Percentiles rank a stretch among this genome's conserved stretches.
phyloP scores from a whole-genome alignment of 345 rosid species.

The Reutealis trisperma region DNA sequence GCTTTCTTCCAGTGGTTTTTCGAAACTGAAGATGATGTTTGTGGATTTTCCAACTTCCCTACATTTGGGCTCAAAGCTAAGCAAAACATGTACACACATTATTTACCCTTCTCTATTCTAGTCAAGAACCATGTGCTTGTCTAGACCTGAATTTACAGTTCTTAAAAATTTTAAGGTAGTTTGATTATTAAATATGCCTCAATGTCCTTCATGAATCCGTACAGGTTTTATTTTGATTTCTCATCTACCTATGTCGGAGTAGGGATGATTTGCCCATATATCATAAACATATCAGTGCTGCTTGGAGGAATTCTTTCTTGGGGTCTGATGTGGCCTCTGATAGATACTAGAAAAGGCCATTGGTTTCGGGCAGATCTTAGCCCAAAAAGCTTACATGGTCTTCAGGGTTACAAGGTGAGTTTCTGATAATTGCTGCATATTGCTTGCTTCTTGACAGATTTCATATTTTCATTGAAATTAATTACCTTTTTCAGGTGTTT shows the following conservation, averaged over 20 bases:
- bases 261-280: slow-evolving; percentile 15
- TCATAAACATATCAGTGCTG: slow-evolving; percentile 12
- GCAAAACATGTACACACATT: background rate
- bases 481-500: background rate
- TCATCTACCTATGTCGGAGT: slow-evolving; percentile 12
- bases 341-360: slow-evolving; percentile 8
- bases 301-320: slow-evolving; percentile 14
- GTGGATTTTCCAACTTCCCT: slow-evolving; percentile 12
- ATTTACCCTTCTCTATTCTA: background rate
- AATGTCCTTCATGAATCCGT: background rate
- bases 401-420: slow-evolving; percentile 11
- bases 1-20: slow-evolving; percentile 15
- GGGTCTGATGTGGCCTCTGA: slow-evolving; percentile 17
- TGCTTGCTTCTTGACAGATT: too few species aligned
- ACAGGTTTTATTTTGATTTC: slow-evolving; percentile 15
- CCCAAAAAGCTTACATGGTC: slow-evolving; percentile 2
- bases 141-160: background rate
- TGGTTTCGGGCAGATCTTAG: slow-evolving; percentile 5
- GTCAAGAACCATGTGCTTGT: background rate
- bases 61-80: slow-evolving; percentile 15
- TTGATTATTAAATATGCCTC: background rate
- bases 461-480: background rate
- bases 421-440: background rate
- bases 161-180: background rate
- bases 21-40: background rate